Evolutionary conservation across 495 filamentous ascomycete genomes (phyloP).

Genomic region (Neurospora sp.): DNA sequence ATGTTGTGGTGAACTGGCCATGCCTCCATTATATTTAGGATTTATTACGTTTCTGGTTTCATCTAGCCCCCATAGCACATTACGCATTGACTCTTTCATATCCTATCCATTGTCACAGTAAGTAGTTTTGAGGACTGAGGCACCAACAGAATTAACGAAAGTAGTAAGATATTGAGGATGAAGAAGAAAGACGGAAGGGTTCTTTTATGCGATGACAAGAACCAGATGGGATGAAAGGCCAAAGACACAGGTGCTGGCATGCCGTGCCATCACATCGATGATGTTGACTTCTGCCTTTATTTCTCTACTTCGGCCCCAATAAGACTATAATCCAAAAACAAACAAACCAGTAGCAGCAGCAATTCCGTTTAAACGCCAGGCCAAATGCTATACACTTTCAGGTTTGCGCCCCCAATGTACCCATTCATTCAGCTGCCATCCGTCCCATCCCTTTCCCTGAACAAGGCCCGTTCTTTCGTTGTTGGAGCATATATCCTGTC

Average conservation of each 20-base stretch:
- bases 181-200: background rate
- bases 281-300: background rate
- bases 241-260: background rate
- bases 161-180: background rate
- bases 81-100: background rate
- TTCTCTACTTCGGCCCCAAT: background rate
- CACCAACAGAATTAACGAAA: background rate
- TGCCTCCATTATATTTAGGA: background rate
- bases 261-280: background rate
- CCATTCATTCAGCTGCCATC: background rate
- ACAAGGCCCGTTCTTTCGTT: background rate
- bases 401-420: background rate
- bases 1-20: background rate
- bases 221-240: background rate
- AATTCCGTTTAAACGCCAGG: slow-evolving; percentile 21
- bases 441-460: background rate
- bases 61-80: background rate
- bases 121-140: background rate
- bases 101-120: background rate
- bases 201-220: background rate
- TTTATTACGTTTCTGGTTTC: background rate
- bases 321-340: background rate
- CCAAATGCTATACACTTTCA: slow-evolving; percentile 15
- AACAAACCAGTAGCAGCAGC: background rate
- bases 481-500: background rate